These are phyloP conservation scores for Lactarius evosmus DNA, from an alignment of 768 basidiomycete species.

Conservation along the genomic window DNA sequence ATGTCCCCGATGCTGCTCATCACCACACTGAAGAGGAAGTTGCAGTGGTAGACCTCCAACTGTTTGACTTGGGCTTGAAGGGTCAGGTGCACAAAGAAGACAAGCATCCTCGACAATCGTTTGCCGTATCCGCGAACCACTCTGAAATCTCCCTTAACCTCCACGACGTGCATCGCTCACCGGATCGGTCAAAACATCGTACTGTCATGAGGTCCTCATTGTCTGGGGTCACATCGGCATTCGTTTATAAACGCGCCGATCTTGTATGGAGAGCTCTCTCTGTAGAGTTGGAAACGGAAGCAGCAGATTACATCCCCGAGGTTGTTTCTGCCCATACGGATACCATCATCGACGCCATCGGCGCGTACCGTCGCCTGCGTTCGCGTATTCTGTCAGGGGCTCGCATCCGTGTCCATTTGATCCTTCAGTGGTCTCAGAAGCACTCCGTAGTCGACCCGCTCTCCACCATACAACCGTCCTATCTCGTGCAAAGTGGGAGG, in stretches of 20 bases:
- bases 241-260: conserved; percentile 18
- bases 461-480: conserved; percentile 82
- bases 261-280: conserved; percentile 19
- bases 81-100: conserved; percentile 16
- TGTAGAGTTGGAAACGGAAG: conserved; percentile 19
- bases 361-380: conserved; percentile 5
- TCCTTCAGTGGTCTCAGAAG: conserved; percentile 51
- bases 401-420: conserved; percentile 37
- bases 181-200: neutral
- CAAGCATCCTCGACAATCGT: conserved; percentile 14
- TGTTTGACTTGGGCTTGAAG: conserved; percentile 14
- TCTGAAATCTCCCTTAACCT: conserved; percentile 7
- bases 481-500: conserved; percentile 70
- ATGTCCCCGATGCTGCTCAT: neutral
- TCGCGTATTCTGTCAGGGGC: conserved; percentile 1
- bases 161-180: conserved; percentile 1
- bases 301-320: conserved; percentile 14
- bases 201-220: conserved; percentile 14
- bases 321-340: conserved; percentile 7
- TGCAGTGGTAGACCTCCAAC: conserved; percentile 19
- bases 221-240: conserved; percentile 3
- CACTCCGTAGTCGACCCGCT: conserved; percentile 64
- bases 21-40: conserved; percentile 3
- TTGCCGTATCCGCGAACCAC: conserved; percentile 6
- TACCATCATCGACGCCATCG: conserved; percentile 6